Evolutionary conservation across 192 early-diverging fungal genomes (phyloP).

Genomic region (Jimgerdemannia flammicorona): DNA sequence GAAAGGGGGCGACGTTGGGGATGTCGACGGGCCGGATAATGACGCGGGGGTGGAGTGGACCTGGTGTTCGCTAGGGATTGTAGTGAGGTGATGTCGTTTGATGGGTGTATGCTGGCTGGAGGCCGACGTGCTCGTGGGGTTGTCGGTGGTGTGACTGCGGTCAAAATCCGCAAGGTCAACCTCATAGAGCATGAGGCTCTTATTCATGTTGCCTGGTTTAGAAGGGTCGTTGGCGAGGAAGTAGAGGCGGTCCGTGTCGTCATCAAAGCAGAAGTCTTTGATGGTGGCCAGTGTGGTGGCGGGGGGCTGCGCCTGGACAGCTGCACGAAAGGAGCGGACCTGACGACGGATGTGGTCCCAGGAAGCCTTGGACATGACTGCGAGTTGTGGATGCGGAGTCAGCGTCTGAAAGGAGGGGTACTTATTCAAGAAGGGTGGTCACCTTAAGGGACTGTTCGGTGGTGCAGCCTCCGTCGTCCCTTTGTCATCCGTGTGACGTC

Average conservation of each 20-base stretch:
- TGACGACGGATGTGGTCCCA: slow-evolving; percentile 59
- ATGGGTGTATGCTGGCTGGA: too few relatives aligned
- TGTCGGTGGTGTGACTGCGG: too few relatives aligned
- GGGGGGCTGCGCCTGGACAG: slow-evolving; percentile 27
- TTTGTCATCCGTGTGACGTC: too few relatives aligned
- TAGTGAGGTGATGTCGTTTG: too few relatives aligned
- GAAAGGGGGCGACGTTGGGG: slow-evolving; percentile 9
- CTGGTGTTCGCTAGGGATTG: background rate
- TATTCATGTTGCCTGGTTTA: slow-evolving; percentile 4
- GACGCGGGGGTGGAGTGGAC: slow-evolving; percentile 22
- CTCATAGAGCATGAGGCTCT: slow-evolving; percentile 18
- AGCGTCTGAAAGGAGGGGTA: background rate
- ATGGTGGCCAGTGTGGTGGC: slow-evolving; percentile 31
- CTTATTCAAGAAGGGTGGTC: background rate
- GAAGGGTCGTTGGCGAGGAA: slow-evolving; percentile 40
- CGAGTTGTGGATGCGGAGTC: background rate
- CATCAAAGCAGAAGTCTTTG: slow-evolving; percentile 54
- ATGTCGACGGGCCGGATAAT: background rate
- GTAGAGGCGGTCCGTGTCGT: slow-evolving; percentile 38
- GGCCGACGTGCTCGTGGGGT: too few relatives aligned
- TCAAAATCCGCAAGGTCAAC: slow-evolving; percentile 21
- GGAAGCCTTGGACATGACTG: slow-evolving; percentile 13
- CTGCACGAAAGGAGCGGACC: slow-evolving; percentile 48
- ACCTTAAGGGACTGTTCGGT: too few relatives aligned
- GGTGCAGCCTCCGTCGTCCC: too few relatives aligned